These are phyloP conservation scores for Yamadazyma phyllophila DNA, from an alignment of 805 yeast genomes.

Conservation along the genomic window DNA sequence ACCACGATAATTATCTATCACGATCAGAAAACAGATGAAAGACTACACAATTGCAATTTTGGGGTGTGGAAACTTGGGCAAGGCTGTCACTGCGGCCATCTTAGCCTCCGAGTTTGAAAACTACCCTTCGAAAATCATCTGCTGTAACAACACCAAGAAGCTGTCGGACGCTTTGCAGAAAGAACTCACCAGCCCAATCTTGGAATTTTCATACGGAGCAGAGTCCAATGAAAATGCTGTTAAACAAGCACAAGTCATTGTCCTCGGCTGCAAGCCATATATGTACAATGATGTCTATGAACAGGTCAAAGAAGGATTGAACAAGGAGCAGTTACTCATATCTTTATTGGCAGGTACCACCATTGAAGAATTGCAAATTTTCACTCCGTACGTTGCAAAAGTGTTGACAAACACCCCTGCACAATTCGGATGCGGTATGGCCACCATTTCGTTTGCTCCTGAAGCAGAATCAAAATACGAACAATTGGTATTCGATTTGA, in stretches of 20 bases:
- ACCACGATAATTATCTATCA: too few species aligned
- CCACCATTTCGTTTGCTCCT: constrained; percentile 76
- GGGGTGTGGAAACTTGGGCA: constrained; percentile 96
- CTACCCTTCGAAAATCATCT: constrained; percentile 69
- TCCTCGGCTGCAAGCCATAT: constrained; percentile 89
- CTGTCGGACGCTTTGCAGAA: constrained; percentile 44
- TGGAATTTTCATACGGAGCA: constrained; percentile 47
- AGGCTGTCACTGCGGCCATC: constrained; percentile 83
- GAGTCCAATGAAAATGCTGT: constrained; percentile 58
- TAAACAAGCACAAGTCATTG: constrained; percentile 60
- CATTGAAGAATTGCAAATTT: constrained; percentile 57
- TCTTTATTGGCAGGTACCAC: constrained; percentile 94
- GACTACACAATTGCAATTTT: constrained; percentile 67
- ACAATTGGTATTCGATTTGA: constrained; percentile 50
- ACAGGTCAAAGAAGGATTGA: constrained; percentile 45
- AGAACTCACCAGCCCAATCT: constrained; percentile 40
- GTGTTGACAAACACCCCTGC: constrained; percentile 99
- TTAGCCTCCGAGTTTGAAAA: constrained; percentile 48
- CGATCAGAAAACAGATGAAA: constrained; percentile 1
- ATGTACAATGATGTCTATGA: constrained; percentile 61
- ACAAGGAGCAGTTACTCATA: constrained; percentile 59
- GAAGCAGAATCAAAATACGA: constrained; percentile 43
- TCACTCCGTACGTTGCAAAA: constrained; percentile 65
- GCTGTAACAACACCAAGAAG: constrained; percentile 58
- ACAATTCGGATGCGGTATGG: constrained; percentile 88